Evolutionary conservation across 306 rosid species (phyloP), one percentile per base, ranked within the genome.

Genomic region (Argentina anserina): DNA sequence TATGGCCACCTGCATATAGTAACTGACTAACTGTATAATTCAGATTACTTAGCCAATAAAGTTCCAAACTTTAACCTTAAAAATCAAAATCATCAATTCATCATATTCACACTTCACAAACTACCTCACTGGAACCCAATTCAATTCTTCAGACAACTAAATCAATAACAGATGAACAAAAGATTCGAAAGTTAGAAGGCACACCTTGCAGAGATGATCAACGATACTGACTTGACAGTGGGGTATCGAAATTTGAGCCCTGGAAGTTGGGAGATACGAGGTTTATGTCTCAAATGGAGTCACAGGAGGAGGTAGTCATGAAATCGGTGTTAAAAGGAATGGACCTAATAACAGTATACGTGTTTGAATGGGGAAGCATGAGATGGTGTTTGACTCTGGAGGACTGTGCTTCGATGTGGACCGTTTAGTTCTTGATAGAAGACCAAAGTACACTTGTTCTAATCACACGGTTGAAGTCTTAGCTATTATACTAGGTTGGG

Each of bases 251-350:
- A 8, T 40, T 37, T 40, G 75, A 70, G 11, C 65, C 37, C n/a
- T 53, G 28, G 45, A 20, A 64, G n/a, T 60, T 60, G 65, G 65
- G 65, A 60, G 41, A 20, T 37, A 29, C 25, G 67, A 61, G 42
- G 18, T 18, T 17, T 33, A 3, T 61, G 6, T 47, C 6, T 12
- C 31, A 49, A 12, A 20, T 47, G 41, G 31, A 2, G 18, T 33
- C 14, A 37, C 4, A 37, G 17, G 14, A 0, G 71, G 17, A 8
- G 7, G n/a, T n/a, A 21, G 20, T 3, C 37, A 67, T 9, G 9
- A 29, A 29, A 45, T 18, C 71, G 1, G 60, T 53, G 50, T 45
- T 3, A 0, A 20, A 49, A n/a, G 25, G 23, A 49, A 49, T 49
- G 10, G 55, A 47, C n/a, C 50, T 15, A 3, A 45, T 1, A 18